A percentile compares a stretch with the other conserved stretches of the same genome.
phyloP scores from a whole-genome alignment of 176 grass and related monocot species.

The Thinopyrum elongatum region DNA sequence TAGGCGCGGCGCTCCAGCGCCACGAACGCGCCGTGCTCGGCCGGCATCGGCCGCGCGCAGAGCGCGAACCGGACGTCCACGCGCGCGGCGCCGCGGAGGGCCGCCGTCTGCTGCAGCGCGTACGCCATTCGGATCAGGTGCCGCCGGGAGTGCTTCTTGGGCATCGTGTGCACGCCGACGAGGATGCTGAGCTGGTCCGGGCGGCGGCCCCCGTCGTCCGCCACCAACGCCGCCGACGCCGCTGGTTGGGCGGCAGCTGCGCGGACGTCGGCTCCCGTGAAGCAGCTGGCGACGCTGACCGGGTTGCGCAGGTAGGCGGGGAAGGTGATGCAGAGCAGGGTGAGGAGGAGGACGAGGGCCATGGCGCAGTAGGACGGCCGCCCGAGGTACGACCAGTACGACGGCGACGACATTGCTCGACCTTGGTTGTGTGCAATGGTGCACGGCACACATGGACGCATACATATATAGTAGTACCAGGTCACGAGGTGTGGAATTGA shows the following conservation, averaged over 20 bases:
- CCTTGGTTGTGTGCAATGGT: neutral
- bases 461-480: neutral
- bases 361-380: neutral
- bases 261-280: neutral
- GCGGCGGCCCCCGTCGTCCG: neutral
- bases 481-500: neutral
- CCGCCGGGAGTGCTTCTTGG: constrained; percentile 49
- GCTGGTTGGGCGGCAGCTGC: neutral
- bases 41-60: constrained; percentile 43
- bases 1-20: constrained; percentile 51
- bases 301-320: constrained; percentile 21
- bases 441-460: neutral
- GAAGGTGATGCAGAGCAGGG: constrained; percentile 16
- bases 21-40: constrained; percentile 48
- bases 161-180: constrained; percentile 53
- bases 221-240: neutral
- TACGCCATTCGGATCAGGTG: constrained; percentile 65
- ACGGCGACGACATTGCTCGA: neutral
- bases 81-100: constrained; percentile 25
- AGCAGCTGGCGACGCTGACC: neutral
- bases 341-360: constrained; percentile 31
- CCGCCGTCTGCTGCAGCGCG: constrained; percentile 41
- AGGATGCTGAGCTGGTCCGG: constrained; percentile 28
- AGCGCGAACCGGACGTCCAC: constrained; percentile 64
- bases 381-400: constrained; percentile 1